Conservation (phyloP, 208 protist species). For the Histomonas meleagridis region DNA sequence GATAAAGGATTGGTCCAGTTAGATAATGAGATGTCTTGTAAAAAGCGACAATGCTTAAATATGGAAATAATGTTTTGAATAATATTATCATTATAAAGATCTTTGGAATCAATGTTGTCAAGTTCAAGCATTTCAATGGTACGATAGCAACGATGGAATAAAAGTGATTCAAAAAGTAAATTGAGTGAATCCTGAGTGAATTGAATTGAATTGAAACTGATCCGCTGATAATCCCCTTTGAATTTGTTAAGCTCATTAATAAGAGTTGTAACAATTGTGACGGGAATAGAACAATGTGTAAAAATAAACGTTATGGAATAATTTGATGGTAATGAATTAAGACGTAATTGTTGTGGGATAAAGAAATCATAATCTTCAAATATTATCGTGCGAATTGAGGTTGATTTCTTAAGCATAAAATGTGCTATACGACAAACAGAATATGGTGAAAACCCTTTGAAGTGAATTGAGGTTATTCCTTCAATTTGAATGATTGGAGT, state of each 20-base stretch:
- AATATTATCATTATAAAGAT: neutral
- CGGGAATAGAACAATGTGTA: neutral
- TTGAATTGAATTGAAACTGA: neutral
- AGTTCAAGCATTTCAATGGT: conserved; percentile 20
- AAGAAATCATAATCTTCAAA: neutral
- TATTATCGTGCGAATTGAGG: neutral
- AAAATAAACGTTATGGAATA: neutral
- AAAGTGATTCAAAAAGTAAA: neutral
- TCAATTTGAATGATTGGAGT: neutral
- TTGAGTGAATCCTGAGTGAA: neutral
- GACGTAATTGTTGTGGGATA: neutral
- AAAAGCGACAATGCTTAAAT: neutral
- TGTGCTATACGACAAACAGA: neutral
- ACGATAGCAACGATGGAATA: neutral
- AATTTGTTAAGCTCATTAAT: neutral
- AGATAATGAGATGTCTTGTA: neutral
- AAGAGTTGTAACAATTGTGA: neutral
- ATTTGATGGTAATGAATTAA: neutral
- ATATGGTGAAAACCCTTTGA: neutral
- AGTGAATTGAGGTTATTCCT: neutral
- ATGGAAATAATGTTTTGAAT: neutral
- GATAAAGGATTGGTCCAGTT: neutral
- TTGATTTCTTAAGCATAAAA: neutral
- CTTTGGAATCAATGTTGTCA: neutral
- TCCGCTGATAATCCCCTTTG: neutral